These are phyloP conservation scores for Eucalyptus dawsonii DNA, from an alignment of 345 rosid genomes.

Conservation along the genomic window DNA sequence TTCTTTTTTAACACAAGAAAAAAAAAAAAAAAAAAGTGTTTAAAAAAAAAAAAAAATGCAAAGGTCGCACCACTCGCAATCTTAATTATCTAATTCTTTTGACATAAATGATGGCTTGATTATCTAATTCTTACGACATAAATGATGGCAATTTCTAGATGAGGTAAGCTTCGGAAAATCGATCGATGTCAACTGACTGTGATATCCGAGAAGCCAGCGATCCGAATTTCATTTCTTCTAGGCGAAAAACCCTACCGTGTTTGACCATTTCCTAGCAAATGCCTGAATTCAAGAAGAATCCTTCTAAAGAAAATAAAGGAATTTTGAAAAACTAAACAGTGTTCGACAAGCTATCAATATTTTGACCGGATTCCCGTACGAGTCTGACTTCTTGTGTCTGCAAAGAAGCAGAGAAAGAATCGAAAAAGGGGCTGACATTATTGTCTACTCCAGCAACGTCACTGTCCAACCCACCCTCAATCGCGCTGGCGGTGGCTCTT, in stretches of 20 bases:
- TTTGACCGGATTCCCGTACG: neutral
- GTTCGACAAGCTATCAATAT: neutral
- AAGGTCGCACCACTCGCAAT: neutral
- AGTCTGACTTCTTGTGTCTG: neutral
- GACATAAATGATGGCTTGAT: neutral
- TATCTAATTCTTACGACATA: neutral
- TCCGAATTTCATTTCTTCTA: neutral
- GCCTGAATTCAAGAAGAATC: neutral
- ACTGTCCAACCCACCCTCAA: neutral
- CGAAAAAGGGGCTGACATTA: neutral
- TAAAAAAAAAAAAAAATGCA: too few species aligned
- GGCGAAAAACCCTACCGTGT: neutral
- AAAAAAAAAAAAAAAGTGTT: too few species aligned
- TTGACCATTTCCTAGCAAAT: neutral
- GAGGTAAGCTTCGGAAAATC: neutral
- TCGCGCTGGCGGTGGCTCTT: neutral
- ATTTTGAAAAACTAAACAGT: neutral
- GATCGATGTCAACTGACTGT: neutral
- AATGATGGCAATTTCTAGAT: neutral
- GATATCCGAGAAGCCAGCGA: neutral
- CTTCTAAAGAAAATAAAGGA: neutral
- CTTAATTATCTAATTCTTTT: neutral
- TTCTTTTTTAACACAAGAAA: too few species aligned
- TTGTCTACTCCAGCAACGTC: neutral
- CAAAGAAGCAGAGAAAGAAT: neutral